Percentiles rank a stretch among this genome's conserved stretches.
phyloP scores from a whole-genome alignment of 305 asterid species.

The Fraxinus greggii region DNA sequence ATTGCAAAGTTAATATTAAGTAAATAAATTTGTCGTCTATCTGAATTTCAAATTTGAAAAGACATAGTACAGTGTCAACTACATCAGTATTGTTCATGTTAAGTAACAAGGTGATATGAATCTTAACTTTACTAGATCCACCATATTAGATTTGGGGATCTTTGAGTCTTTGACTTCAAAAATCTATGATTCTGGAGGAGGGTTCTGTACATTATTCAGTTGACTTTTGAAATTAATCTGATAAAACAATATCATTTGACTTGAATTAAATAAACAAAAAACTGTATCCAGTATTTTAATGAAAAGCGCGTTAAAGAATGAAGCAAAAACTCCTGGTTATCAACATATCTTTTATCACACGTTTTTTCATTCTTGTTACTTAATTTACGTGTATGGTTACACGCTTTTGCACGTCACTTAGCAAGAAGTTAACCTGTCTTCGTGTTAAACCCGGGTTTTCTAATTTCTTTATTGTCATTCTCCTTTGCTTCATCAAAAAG shows the following conservation, averaged over 20 bases:
- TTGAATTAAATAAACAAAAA: not conserved
- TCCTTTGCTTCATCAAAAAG: constrained; percentile 35
- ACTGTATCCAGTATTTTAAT: not conserved
- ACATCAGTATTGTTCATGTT: not conserved
- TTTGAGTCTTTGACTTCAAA: not conserved
- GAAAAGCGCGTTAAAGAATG: not conserved
- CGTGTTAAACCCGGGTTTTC: constrained; percentile 16
- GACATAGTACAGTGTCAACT: not conserved
- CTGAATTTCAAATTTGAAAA: no score
- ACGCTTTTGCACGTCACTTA: constrained; percentile 20
- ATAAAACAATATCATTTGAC: not conserved
- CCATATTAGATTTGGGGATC: constrained; percentile 6
- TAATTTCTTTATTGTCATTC: constrained; percentile 9
- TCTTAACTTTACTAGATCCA: not conserved
- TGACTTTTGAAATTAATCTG: not conserved
- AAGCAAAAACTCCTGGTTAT: not conserved
- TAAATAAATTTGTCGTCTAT: not conserved
- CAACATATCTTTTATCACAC: not conserved
- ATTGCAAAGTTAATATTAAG: not conserved
- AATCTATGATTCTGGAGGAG: not conserved
- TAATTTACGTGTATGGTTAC: constrained; percentile 1
- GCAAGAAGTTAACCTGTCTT: constrained; percentile 21
- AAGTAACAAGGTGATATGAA: not conserved
- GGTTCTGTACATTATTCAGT: not conserved
- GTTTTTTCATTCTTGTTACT: not conserved